Evolutionary conservation across 495 filamentous ascomycete genomes (phyloP).

Genomic region (Talaromyces proteolyticus): DNA sequence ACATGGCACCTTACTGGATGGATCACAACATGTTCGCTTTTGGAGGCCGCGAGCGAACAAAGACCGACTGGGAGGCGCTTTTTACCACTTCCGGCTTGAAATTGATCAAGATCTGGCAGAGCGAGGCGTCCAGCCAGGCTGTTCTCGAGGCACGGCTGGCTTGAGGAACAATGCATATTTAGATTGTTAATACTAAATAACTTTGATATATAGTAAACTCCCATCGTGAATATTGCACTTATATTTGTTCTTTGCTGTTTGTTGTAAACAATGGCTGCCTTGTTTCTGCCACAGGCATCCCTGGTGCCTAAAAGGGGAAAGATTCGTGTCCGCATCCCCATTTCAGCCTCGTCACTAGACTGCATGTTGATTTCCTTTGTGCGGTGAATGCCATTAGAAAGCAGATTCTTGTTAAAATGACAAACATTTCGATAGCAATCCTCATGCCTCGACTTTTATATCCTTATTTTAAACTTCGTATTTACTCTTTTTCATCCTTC

Average conservation of each 20-base stretch:
- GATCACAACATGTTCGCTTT: constrained; percentile 11
- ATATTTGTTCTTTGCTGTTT: not conserved
- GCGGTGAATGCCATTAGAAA: too few relatives aligned
- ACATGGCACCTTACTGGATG: constrained; percentile 12
- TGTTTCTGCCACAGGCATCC: not conserved
- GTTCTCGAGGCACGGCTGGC: constrained; percentile 7
- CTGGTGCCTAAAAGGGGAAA: not conserved
- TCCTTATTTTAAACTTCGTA: too few relatives aligned
- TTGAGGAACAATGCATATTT: not conserved
- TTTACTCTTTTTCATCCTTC: too few relatives aligned
- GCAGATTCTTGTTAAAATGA: too few relatives aligned
- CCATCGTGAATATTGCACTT: too few relatives aligned
- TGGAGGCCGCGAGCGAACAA: constrained; percentile 10
- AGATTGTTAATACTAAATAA: too few relatives aligned
- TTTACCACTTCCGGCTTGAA: constrained; percentile 7
- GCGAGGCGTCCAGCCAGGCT: constrained; percentile 7
- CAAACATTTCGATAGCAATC: too few relatives aligned
- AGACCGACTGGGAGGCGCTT: constrained; percentile 6
- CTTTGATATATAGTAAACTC: too few relatives aligned
- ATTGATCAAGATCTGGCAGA: constrained; percentile 9
- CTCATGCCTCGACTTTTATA: too few relatives aligned
- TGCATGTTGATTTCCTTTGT: too few relatives aligned
- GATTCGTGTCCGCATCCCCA: too few relatives aligned
- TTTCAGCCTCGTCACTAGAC: not conserved
- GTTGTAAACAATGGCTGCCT: not conserved